Evolutionary conservation across 139 green algal genomes (phyloP).

Genomic region (Microglena sp.): DNA sequence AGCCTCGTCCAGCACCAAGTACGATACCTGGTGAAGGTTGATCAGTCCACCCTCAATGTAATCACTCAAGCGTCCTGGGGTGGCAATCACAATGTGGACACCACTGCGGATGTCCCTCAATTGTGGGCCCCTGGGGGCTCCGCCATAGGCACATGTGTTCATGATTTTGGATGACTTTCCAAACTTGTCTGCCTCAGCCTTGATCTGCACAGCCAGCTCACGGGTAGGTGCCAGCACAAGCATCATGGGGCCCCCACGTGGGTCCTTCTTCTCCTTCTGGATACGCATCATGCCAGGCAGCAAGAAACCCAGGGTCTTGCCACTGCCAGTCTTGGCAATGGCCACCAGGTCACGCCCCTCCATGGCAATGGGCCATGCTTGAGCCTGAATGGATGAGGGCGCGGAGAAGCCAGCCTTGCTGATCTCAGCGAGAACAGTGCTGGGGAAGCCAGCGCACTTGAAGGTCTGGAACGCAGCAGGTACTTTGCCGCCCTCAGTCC

Average conservation of each 20-base stretch:
- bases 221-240: slow-evolving; percentile 67
- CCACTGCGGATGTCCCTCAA: slow-evolving; percentile 34
- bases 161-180: slow-evolving; percentile 37
- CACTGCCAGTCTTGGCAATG: slow-evolving; percentile 68
- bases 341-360: too few relatives aligned
- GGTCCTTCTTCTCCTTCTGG: too few relatives aligned
- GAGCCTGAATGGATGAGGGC: too few relatives aligned
- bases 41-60: too few relatives aligned
- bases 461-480: too few relatives aligned
- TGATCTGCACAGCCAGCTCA: slow-evolving; percentile 69
- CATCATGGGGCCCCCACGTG: slow-evolving; percentile 22
- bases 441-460: too few relatives aligned
- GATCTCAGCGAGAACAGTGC: too few relatives aligned
- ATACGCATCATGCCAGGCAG: slow-evolving; percentile 22
- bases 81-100: slow-evolving; percentile 65
- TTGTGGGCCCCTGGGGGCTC: slow-evolving; percentile 46
- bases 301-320: slow-evolving; percentile 71
- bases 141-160: slow-evolving; percentile 46
- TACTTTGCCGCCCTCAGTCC: too few relatives aligned
- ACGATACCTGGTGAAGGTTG: slow-evolving; percentile 1
- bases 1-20: slow-evolving; percentile 76
- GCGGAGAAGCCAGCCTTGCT: too few relatives aligned
- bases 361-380: too few relatives aligned
- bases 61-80: slow-evolving; percentile 74
- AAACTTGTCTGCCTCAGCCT: slow-evolving; percentile 61